Evolutionary conservation across 2,329 filamentous ascomycete species (phyloP).

Genomic region (Grosmannia penicillata): DNA sequence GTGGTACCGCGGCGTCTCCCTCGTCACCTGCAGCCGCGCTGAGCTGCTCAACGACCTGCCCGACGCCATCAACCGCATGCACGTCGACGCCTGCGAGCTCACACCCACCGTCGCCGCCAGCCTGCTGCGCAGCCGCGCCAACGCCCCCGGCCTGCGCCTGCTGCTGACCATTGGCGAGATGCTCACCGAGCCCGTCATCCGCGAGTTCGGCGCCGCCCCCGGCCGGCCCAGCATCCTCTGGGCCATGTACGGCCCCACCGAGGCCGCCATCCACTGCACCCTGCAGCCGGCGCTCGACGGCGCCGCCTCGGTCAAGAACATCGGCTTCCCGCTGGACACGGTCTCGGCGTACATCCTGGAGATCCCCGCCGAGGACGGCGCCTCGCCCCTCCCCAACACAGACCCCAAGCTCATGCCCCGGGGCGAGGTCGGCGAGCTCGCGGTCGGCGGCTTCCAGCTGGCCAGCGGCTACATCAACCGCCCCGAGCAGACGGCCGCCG

Average conservation of each 20-base stretch:
- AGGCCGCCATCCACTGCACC: slow-evolving; percentile 81
- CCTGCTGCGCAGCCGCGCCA: slow-evolving; percentile 50
- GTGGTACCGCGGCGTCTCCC: slow-evolving; percentile 54
- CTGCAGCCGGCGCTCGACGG: slow-evolving; percentile 48
- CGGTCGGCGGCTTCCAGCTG: slow-evolving; percentile 65
- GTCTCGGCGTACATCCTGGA: slow-evolving; percentile 63
- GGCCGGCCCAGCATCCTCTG: slow-evolving; percentile 52
- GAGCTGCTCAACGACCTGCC: slow-evolving; percentile 65
- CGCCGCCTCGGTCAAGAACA: slow-evolving; percentile 46
- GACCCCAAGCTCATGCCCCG: slow-evolving; percentile 34
- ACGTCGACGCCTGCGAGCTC: slow-evolving; percentile 73
- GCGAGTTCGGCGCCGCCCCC: slow-evolving; percentile 56
- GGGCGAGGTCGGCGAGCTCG: slow-evolving; percentile 64
- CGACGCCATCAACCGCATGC: slow-evolving; percentile 44
- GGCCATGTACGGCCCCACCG: slow-evolving; percentile 91
- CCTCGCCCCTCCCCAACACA: neutral
- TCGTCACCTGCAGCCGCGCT: slow-evolving; percentile 55
- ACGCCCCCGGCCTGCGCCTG: slow-evolving; percentile 52
- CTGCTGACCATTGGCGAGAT: slow-evolving; percentile 87
- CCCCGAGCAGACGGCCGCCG: slow-evolving; percentile 54
- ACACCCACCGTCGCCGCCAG: slow-evolving; percentile 79
- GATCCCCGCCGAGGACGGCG: slow-evolving; percentile 20
- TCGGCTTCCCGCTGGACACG: slow-evolving; percentile 66
- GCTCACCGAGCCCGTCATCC: slow-evolving; percentile 62
- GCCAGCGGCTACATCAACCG: slow-evolving; percentile 73